Percentiles rank a stretch among this genome's conserved stretches.
Evolutionary conservation across 2,329 filamentous ascomycete species (phyloP).

Genomic region (Penicillium sp.): DNA sequence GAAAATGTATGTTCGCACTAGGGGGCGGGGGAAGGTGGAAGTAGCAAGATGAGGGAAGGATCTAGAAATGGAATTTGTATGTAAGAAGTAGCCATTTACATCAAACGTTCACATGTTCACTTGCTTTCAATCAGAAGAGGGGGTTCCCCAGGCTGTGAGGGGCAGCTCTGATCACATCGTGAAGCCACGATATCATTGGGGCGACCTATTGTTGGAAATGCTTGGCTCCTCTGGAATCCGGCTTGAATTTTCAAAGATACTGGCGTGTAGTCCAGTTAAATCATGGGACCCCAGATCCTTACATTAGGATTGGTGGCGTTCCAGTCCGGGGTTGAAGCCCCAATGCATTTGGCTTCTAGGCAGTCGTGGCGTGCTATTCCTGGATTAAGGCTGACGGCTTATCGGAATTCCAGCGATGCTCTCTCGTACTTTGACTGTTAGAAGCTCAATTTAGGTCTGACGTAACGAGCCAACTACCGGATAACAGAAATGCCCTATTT

Average conservation of each 20-base stretch:
- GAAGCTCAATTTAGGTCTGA: not conserved
- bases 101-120: slow-evolving; percentile 1
- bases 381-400: slow-evolving; percentile 1
- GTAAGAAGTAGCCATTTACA: not conserved
- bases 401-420: not conserved
- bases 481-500: not conserved
- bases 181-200: slow-evolving; percentile 19
- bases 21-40: not conserved
- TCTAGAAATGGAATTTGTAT: slow-evolving; percentile 11
- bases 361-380: slow-evolving; percentile 8
- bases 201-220: slow-evolving; percentile 1
- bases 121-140: slow-evolving; percentile 9
- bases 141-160: slow-evolving; percentile 8
- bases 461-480: not conserved
- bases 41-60: not conserved
- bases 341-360: slow-evolving; percentile 1
- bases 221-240: slow-evolving; percentile 18
- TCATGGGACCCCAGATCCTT: slow-evolving; percentile 7
- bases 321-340: slow-evolving; percentile 9
- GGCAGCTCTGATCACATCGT: slow-evolving; percentile 11
- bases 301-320: slow-evolving; percentile 16
- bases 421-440: slow-evolving; percentile 6
- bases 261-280: slow-evolving; percentile 3
- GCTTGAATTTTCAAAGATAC: slow-evolving; percentile 6
- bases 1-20: not conserved